Evolutionary conservation across 805 yeast species (phyloP).

Genomic region (Nakazawaea wickerhamii): DNA sequence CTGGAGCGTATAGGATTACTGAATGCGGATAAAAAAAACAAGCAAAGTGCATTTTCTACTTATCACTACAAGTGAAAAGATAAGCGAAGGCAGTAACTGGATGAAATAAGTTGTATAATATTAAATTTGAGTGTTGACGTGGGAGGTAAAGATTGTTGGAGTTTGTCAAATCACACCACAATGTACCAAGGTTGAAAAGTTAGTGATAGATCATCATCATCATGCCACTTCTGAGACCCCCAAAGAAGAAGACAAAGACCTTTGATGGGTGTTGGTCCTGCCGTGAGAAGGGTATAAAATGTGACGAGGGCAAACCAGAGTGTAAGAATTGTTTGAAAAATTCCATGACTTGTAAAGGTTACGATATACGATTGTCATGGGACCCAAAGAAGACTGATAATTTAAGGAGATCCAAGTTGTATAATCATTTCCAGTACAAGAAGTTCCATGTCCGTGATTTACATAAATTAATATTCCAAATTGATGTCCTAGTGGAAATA

Average conservation of each 20-base stretch:
- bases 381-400: conserved; percentile 10
- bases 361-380: conserved; percentile 43
- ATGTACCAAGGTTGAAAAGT: not conserved
- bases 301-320: conserved; percentile 41
- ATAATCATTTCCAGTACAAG: conserved; percentile 5
- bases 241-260: conserved; percentile 20
- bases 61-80: too few species aligned
- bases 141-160: too few species aligned
- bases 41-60: not conserved
- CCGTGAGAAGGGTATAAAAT: conserved; percentile 45
- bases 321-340: conserved; percentile 44
- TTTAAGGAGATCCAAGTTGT: conserved; percentile 10
- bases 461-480: not conserved
- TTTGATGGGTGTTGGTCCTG: conserved; percentile 57
- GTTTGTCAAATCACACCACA: too few species aligned
- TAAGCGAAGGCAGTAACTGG: too few species aligned
- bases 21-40: not conserved
- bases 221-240: not conserved
- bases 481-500: conserved; percentile 6
- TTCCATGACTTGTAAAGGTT: conserved; percentile 41
- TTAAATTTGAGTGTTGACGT: too few species aligned
- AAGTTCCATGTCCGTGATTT: not conserved
- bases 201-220: too few species aligned
- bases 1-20: not conserved
- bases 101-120: too few species aligned